Evolutionary conservation across 2,329 filamentous ascomycete genomes (phyloP), one percentile per base, ranked within the genome.

Genomic region (Geosmithia morbida): DNA sequence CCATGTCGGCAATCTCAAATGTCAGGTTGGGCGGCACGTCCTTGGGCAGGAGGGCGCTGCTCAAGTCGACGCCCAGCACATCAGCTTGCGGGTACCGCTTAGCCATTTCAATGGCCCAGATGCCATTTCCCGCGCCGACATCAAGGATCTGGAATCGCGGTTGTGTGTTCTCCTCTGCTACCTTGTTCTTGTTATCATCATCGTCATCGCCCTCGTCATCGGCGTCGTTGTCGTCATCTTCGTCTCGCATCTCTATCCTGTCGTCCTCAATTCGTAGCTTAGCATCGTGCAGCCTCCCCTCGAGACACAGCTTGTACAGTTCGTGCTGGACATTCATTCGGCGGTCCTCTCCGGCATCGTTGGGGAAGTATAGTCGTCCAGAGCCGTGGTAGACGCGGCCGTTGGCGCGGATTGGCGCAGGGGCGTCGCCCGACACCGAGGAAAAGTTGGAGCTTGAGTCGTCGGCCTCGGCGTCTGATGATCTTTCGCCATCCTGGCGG

Each of bases 1-100:
- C 73, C 29, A 73, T 67, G 55, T 82, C 76, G 55, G 74, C 74
- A 40, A 81, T 69, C 49, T 75, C 63, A 55, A 81, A 81, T 3
- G 64, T 67, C 19, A 81, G 68, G 53, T 82, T 82, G 17, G 74
- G 67, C 7, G 78, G 77, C 7, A 80, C 70, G 22, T 61, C 57
- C 8, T 57, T 63, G 16, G 62, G 64, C 42, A 66, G 55, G 33
- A 69, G 59, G n/a, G 65, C 64, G 22, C 61, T 61, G 18, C 61
- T 66, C 18, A 68, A 53, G 49, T 70, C 68, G 41, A 68, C 58
- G 29, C 66, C 66, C 26, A 65, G 59, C 14, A 70, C 61, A 3
- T 58, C 56, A 22, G 61, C 63, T 22, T 62, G 57, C 2, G 68
- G 66, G 47, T 67, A 66, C 6, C 57, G 57, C 42, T 58, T 60